Base-by-base conservation (phyloP, 176 grass and related monocot species). In the Aegilops tauschii region DNA sequence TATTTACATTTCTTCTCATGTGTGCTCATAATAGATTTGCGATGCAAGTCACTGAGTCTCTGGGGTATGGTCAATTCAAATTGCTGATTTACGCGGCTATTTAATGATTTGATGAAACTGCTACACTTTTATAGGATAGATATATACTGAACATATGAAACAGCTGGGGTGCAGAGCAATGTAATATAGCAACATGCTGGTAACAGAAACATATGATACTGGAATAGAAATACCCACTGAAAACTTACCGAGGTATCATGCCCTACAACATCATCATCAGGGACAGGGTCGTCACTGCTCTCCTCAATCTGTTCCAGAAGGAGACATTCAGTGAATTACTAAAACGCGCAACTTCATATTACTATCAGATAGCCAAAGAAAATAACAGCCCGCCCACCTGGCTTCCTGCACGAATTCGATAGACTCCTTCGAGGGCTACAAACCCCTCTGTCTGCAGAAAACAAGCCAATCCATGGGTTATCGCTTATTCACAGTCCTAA, bases 171-270 rank as follows among this genome's bases (percentile, higher is more conserved):
- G 84, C 77, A 84, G 50, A 86, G 62, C 6, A 82, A 49, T 28
- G 49, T 17, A n/a, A 23, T 25, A 5, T 52, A 66, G 25, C 73
- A 65, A 63, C 17, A 85, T 80, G 17, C 69, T 68, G 69, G 0
- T 50, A 82, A 64, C 11, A 65, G 45, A 62, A 86, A 80, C 44
- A 28, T 36, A 37, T 34, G 40, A 4, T 27, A 17, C 0, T 54
- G 16, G 50, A 59, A 1, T 10, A 79, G 54, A 30, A 71, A 45
- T 59, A 17, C n/a, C 52, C 32, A 40, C 25, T 27, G 7, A 34
- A 83, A 83, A 30, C 61, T 83, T 98, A 96, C 97, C 97, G 85
- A 89, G 73, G 82, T 87, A 69, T 91, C 92, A 86, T 85, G 73
- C 69, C 71, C 91, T 12, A 45, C 12, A 8, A 20, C 35, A 23